Percentiles rank a stretch among this genome's conserved stretches.
phyloP scores from a whole-genome alignment of 768 basidiomycete species.

The Mycena venus region DNA sequence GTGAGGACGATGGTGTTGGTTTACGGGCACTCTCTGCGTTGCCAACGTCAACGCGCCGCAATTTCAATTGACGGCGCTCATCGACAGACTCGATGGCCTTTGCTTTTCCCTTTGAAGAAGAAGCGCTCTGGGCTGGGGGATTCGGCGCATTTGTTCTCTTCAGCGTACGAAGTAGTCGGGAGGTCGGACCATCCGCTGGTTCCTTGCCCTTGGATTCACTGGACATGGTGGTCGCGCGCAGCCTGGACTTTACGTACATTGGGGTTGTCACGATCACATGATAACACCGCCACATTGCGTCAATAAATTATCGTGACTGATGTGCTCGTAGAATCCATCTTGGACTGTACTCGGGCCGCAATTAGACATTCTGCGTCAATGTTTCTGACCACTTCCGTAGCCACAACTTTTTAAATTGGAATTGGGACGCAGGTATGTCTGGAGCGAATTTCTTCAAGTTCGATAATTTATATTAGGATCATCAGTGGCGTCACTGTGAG shows the following conservation, averaged over 20 bases:
- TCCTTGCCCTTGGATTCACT: background rate
- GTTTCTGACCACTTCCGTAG: no score
- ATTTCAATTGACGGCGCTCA: background rate
- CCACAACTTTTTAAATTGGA: no score
- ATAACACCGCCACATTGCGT: background rate
- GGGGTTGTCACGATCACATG: slow-evolving; percentile 9
- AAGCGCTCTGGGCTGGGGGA: background rate
- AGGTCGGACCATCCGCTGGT: background rate
- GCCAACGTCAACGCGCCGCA: background rate
- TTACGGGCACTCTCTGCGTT: background rate
- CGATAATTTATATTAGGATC: no score
- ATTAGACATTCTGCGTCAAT: no score
- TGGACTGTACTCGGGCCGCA: no score
- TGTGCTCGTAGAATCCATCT: no score
- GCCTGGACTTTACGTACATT: no score
- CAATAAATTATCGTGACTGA: no score
- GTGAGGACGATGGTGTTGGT: background rate
- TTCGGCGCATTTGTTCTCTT: background rate
- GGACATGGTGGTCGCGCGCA: slow-evolving; percentile 3
- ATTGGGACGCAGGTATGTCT: no score
- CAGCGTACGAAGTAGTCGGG: background rate
- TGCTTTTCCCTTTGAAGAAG: background rate
- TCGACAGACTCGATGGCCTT: background rate
- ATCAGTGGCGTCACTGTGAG: no score
- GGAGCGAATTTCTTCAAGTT: no score